phyloP scores from a whole-genome alignment of 768 basidiomycete genomes.

The Hemileccinum impolitum region DNA sequence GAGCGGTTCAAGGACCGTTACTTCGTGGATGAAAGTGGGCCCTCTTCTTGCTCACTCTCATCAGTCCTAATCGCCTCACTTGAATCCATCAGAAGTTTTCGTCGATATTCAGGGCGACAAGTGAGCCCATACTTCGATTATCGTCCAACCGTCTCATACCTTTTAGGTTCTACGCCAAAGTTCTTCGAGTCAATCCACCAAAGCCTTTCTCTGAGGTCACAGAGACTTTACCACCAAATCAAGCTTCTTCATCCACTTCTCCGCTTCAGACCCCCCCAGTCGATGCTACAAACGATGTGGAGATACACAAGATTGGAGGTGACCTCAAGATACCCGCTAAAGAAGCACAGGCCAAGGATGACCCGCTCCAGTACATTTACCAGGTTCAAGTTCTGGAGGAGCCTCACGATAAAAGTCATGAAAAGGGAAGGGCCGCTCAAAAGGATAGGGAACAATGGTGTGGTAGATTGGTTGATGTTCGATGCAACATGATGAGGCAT shows the following conservation, averaged over 20 bases:
- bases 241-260: constrained; percentile 42
- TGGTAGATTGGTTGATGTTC: constrained; percentile 81
- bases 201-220: constrained; percentile 42
- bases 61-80: constrained; percentile 15
- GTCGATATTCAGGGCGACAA: constrained; percentile 87
- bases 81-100: constrained; percentile 60
- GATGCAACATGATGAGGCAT: constrained; percentile 76
- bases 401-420: constrained; percentile 64
- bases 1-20: constrained; percentile 97
- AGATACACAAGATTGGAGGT: constrained; percentile 67
- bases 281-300: constrained; percentile 48
- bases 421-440: constrained; percentile 51
- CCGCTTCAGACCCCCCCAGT: constrained; percentile 40
- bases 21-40: constrained; percentile 86
- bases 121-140: constrained; percentile 39
- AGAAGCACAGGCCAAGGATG: constrained; percentile 68
- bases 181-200: constrained; percentile 76
- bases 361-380: constrained; percentile 82
- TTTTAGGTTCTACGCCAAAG: constrained; percentile 73
- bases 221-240: constrained; percentile 31
- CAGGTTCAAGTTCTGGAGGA: constrained; percentile 83
- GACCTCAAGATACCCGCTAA: constrained; percentile 75
- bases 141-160: constrained; percentile 14
- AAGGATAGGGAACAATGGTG: constrained; percentile 65
- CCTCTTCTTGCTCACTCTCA: constrained; percentile 4